Evolutionary conservation across 202 grass and related monocot species (phyloP).

Genomic region (Cymbopogon flexuosus): DNA sequence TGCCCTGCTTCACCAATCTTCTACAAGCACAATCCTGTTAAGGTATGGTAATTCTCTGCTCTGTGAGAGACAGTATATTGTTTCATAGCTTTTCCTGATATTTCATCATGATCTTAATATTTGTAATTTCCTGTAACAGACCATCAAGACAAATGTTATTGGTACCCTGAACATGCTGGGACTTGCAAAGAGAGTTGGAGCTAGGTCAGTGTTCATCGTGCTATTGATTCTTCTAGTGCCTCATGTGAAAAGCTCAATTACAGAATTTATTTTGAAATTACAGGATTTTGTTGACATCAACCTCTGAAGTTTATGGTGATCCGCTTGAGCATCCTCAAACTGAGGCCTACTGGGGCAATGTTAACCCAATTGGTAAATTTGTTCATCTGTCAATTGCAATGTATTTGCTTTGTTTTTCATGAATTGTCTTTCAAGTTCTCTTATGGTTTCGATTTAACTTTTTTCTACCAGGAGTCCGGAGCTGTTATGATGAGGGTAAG

Average conservation of each 20-base stretch:
- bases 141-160: constrained; percentile 99
- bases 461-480: constrained; percentile 74
- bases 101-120: constrained; percentile 5
- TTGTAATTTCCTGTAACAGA: constrained; percentile 43
- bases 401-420: constrained; percentile 9
- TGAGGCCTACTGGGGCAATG: constrained; percentile 99
- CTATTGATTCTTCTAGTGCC: not conserved
- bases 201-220: constrained; percentile 50
- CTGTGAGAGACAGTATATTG: not conserved
- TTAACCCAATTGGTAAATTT: constrained; percentile 91
- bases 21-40: constrained; percentile 99
- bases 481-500: constrained; percentile 99
- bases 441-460: constrained; percentile 15
- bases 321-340: constrained; percentile 94
- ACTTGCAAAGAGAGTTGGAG: constrained; percentile 98
- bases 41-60: constrained; percentile 48
- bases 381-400: constrained; percentile 13
- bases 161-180: constrained; percentile 99
- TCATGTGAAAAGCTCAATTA: constrained; percentile 7
- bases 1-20: constrained; percentile 99
- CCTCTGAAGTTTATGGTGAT: constrained; percentile 98
- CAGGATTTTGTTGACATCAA: constrained; percentile 98
- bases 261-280: constrained; percentile 21
- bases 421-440: not conserved
- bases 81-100: constrained; percentile 19